Base-by-base conservation (phyloP, 2,329 filamentous ascomycete genomes). In the Penicillium aurantiogriseum region DNA sequence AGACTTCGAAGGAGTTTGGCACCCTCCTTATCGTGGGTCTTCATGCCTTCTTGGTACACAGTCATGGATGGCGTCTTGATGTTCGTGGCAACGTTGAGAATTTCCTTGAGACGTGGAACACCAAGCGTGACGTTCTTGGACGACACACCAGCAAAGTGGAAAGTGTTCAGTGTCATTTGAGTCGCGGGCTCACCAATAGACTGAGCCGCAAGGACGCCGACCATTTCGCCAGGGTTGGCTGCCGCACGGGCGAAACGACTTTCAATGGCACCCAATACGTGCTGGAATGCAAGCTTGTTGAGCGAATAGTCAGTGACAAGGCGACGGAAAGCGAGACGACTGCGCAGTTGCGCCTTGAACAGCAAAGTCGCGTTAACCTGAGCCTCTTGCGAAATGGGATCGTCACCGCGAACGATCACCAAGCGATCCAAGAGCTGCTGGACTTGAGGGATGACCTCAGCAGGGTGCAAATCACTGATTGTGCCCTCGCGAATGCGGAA, bases 111-210 rank as follows among this genome's bases (percentile, higher is more conserved):
- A 87, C 94, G 93, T 43, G 94, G 94, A 43, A 99, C 94, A 91
- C 94, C 94, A 48, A 99, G 88, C 0, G 94, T 99, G 54, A 99
- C 93, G 83, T 99, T 99, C 88, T 99, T 99, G 25, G 93, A 96
- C 38, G 95, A 96, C 60, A 99, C 92, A 96, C 94, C 94, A 76
- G 94, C 92, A 76, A 99, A 99, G 83, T 99, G 94, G 89, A 99
- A 99, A 25, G 94, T 99, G 80, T 99, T 99, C 60, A 99, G 80
- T 1, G 94, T 99, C 94, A 99, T 99, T 81, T 99, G 94, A 1
- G 94, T 99, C 23, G 94, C 95, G 40, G 94, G 94, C 77, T 99
- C 94, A 80, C 94, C 94, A 73, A 99, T 99, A 33, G 94, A 99
- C 79, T 99, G 94, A 7, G 95, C 94, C 62, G 94, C 94, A 69